These are phyloP conservation scores for Dalbergia cochinchinensis DNA, from an alignment of 306 rosid genomes.

Conservation along the genomic window DNA sequence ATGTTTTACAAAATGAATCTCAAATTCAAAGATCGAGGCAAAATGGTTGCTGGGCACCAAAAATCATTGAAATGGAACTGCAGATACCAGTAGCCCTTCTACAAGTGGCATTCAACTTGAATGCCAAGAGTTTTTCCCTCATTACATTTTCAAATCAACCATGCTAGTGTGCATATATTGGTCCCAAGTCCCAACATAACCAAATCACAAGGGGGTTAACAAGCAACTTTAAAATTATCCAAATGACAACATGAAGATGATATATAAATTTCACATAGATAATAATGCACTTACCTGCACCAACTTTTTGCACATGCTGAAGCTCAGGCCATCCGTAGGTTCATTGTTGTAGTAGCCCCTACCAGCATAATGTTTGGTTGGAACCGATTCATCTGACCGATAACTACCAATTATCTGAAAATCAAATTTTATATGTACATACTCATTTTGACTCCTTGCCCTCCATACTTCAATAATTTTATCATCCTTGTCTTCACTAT, in stretches of 20 bases:
- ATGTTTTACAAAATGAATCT: conserved; percentile 7
- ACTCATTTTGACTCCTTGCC: conserved; percentile 52
- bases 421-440: conserved; percentile 64
- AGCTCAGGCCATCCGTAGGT: conserved; percentile 66
- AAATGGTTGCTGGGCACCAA: not conserved
- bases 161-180: conserved; percentile 28
- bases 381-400: conserved; percentile 50
- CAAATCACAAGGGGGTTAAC: not conserved
- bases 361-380: conserved; percentile 47
- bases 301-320: conserved; percentile 71
- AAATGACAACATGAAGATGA: not conserved
- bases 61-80: conserved; percentile 11
- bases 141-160: conserved; percentile 18
- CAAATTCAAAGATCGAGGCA: conserved; percentile 6
- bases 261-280: not conserved
- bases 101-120: conserved; percentile 10
- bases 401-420: conserved; percentile 58
- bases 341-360: conserved; percentile 53
- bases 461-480: conserved; percentile 58
- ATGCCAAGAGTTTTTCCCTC: not conserved
- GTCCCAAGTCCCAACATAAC: not conserved
- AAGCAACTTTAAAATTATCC: not conserved
- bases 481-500: conserved; percentile 57
- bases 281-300: conserved; percentile 62
- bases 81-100: not conserved